phyloP scores from a whole-genome alignment of 306 rosid species.

The Arachis hypogaea region DNA sequence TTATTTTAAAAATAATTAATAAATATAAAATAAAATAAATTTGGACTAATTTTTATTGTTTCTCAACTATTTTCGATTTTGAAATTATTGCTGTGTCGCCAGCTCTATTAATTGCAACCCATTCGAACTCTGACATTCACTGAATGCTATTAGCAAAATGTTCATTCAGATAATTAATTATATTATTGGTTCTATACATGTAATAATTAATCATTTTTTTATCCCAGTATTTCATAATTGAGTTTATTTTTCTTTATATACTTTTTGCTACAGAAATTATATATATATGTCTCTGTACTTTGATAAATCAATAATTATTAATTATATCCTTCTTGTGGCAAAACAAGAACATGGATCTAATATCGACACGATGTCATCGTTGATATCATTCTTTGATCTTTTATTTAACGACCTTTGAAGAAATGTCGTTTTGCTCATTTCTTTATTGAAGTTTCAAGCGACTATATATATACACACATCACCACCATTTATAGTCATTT shows the following conservation, averaged over 20 bases:
- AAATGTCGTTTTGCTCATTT: slow-evolving; percentile 12
- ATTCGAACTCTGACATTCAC: slow-evolving; percentile 4
- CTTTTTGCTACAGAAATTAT: background rate
- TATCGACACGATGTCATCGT: slow-evolving; percentile 37
- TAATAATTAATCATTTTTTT: background rate
- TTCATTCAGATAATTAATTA: too few relatives aligned
- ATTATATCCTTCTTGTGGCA: background rate
- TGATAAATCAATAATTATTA: background rate
- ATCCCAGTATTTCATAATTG: background rate
- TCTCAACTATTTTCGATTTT: background rate
- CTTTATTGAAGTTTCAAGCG: slow-evolving; percentile 20
- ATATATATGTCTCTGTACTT: background rate
- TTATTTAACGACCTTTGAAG: background rate
- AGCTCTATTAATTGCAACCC: background rate
- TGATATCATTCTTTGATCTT: slow-evolving; percentile 1
- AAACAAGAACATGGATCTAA: slow-evolving; percentile 32
- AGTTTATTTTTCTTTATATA: background rate
- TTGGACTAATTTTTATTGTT: too few relatives aligned
- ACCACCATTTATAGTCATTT: too few relatives aligned
- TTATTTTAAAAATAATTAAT: too few relatives aligned
- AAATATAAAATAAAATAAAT: too few relatives aligned
- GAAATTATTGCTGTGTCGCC: slow-evolving; percentile 31
- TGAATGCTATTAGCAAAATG: slow-evolving; percentile 14
- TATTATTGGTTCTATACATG: background rate
- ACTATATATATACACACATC: background rate